Base-by-base conservation (phyloP, 305 asterid genomes). In the Coffea humblotiana region DNA sequence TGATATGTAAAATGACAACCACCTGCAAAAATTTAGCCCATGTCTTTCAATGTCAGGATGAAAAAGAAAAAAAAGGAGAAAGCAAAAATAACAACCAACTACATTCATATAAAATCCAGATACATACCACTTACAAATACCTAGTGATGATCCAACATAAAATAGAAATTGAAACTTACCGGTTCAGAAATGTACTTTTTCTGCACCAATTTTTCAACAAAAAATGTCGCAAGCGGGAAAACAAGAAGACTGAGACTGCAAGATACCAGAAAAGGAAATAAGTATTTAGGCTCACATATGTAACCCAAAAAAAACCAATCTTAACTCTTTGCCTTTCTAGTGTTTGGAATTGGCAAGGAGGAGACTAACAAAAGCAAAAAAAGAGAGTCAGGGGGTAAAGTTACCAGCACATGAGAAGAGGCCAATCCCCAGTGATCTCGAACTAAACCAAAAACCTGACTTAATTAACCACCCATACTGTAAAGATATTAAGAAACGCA, bases 381-480 rank as follows among this genome's bases (percentile, higher is more conserved):
- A 71, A 35, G 47, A 84, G 60, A 49, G 43, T 71, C 19, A 45
- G 74, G 74, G 81, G 78, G 77, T 56, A 71, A 72, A 63, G 71
- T 81, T 94, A 96, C 99, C 99, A 94, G 88, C 99, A 93, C 97
- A 96, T 91, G 45, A 94, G 87, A 79, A 93, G 90, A 29, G 99
- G 99, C 99, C 98, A 96, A 88, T 96, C 98, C 83, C 83, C 60
- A 94, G 87, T 45, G 98, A 94, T 80, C 84, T 93, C 16, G 98
- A 85, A 87, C 98, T 86, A 88, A 95, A 87, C 99, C 99, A 96
- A 88, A 96, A 96, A 66, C 92, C 98, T 29, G 92, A 61, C 75
- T 82, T 89, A 82, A 96, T 94, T 82, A 96, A 88, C 98, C 91
- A 94, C 81, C 99, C 99, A 86, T 96, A 94, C 99, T 96, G 94